Conservation (phyloP, 345 rosid species). For the Adansonia digitata region DNA sequence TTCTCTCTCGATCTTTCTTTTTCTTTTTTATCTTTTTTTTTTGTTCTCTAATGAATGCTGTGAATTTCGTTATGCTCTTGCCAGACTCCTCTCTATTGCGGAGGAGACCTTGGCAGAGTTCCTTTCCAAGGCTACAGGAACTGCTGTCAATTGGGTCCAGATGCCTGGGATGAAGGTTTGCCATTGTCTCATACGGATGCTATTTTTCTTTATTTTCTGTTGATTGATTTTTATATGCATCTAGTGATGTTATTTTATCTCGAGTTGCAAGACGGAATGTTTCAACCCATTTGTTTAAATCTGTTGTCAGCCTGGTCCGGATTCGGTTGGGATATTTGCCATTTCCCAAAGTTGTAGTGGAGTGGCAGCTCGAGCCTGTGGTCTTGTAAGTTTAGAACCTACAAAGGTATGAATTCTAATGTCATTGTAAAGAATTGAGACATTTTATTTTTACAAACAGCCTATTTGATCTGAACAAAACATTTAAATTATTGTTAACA, state of each 20-base stretch:
- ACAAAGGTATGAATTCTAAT: conserved; percentile 46
- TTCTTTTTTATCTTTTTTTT: no score
- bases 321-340: conserved; percentile 99
- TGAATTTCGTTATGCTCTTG: conserved; percentile 9
- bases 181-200: background rate
- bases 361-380: conserved; percentile 99
- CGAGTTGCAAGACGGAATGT: background rate
- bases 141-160: conserved; percentile 99
- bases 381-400: conserved; percentile 98
- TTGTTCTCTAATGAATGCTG: background rate
- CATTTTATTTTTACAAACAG: background rate
- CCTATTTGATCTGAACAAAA: background rate
- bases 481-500: conserved; percentile 25
- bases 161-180: conserved; percentile 99
- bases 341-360: conserved; percentile 99
- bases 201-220: background rate
- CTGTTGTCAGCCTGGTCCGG: conserved; percentile 99
- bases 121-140: conserved; percentile 99
- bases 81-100: conserved; percentile 95
- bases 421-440: background rate
- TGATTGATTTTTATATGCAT: background rate
- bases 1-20: background rate
- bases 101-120: conserved; percentile 99
- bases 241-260: background rate
- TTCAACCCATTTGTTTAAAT: background rate